Conservation (phyloP, 257 asterid genomes). For the Verbena officinalis region DNA sequence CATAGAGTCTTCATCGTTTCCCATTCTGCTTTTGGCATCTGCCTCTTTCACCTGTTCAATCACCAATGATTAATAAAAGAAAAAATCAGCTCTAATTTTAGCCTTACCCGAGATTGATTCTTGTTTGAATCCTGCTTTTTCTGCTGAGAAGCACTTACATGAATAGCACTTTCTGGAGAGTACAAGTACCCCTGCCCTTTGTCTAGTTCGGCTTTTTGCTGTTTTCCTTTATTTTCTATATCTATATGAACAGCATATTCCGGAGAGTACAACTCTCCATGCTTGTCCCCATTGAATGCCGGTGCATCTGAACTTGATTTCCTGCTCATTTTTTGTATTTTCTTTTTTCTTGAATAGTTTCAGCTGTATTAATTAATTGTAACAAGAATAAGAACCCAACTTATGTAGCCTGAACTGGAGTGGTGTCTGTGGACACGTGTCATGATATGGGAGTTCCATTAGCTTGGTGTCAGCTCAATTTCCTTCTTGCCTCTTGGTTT, state of each 20-base stretch:
- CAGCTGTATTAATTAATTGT: not conserved
- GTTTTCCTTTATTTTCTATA: not conserved
- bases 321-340: not conserved
- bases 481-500: no score
- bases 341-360: not conserved
- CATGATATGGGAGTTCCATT: not conserved
- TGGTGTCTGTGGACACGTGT: conserved; percentile 10
- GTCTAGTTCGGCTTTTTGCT: not conserved
- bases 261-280: conserved; percentile 33
- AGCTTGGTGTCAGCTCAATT: not conserved
- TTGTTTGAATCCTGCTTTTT: not conserved
- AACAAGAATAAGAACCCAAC: not conserved
- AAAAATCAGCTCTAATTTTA: not conserved
- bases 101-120: not conserved
- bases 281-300: conserved; percentile 24
- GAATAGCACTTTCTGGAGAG: conserved; percentile 12
- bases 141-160: not conserved
- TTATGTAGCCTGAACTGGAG: not conserved
- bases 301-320: conserved; percentile 1
- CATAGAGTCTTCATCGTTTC: not conserved
- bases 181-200: conserved; percentile 20
- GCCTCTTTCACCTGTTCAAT: conserved; percentile 12
- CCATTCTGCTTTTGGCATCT: not conserved
- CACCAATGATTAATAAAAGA: not conserved
- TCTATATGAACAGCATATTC: conserved; percentile 9